Evolutionary conservation across 148 eudicot genomes (phyloP), one percentile per base, ranked within the genome.

Genomic region (Oxyria digyna): DNA sequence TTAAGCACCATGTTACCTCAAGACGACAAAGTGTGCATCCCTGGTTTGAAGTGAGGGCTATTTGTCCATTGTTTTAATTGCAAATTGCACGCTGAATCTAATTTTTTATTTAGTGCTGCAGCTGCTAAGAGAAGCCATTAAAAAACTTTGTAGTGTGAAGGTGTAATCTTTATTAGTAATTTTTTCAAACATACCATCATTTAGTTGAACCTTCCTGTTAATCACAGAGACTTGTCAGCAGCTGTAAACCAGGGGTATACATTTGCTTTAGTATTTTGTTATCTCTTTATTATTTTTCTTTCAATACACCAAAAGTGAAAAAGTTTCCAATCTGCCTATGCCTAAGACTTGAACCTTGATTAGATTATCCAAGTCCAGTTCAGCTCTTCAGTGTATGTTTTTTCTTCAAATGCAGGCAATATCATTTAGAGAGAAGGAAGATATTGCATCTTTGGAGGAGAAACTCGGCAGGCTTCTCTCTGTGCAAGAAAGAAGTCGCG

Each of bases 391-490:
- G 20, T 11, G 15, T 59, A 31, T 3, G 26, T 4, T 4, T 2
- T 59, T 59, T 59, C 65, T 59, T 59, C 11, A 55, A 23, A 24
- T n/a, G 33, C 78, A 94, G 98, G 96, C 97, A 67, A 76, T 94
- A 65, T 78, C 83, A 69, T 71, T 75, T 43, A 85, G 98, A 70
- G 98, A 94, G 85, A 79, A 74, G 81, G 96, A 90, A 74, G 98
- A 94, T 77, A 68, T 87, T 71, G 72, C 87, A 69, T 87, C 89
- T 55, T 79, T 94, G 77, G 98, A 94, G 80, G 97, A 86, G 75
- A 94, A 94, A 82, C 71, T 94, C 71, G 89, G 97, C 52, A 85
- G 98, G 76, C 23, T 85, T 45, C 84, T 94, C 52, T 88, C 96
- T 54, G 74, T 81, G 70, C 80, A 86, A 83, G 98, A 94, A 82